Percentiles rank a stretch among this genome's conserved stretches.
Evolutionary conservation across 306 rosid species (phyloP).

Genomic region (Erythrophleum fordii): DNA sequence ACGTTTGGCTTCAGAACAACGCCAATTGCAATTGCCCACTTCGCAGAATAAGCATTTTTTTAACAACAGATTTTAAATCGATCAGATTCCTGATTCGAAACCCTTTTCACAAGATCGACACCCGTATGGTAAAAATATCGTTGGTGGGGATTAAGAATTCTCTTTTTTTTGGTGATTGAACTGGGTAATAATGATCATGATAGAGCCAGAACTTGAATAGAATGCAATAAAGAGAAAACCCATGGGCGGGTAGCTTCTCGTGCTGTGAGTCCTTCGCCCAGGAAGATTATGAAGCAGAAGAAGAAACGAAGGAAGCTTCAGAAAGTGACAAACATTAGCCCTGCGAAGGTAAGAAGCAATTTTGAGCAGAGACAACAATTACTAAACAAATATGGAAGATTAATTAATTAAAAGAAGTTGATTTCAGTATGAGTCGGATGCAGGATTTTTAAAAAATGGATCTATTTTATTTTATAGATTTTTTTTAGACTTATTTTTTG

Average conservation of each 20-base stretch:
- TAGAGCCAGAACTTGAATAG: constrained; percentile 39
- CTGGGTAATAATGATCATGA: constrained; percentile 44
- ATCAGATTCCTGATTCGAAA: constrained; percentile 51
- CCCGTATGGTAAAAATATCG: constrained; percentile 32
- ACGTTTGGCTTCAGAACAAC: constrained; percentile 88
- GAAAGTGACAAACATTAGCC: constrained; percentile 75
- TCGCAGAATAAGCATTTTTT: constrained; percentile 77
- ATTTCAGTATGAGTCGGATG: too few relatives aligned
- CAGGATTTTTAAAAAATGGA: too few relatives aligned
- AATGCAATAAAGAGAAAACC: constrained; percentile 40
- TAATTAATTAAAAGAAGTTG: too few relatives aligned
- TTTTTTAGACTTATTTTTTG: too few relatives aligned
- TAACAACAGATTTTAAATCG: constrained; percentile 46
- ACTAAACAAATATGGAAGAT: too few relatives aligned
- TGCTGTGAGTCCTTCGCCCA: constrained; percentile 51
- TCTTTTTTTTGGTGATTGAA: constrained; percentile 85
- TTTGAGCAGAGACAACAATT: too few relatives aligned
- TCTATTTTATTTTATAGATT: too few relatives aligned
- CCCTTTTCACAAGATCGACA: constrained; percentile 49
- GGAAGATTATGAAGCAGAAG: constrained; percentile 50
- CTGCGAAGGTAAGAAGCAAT: too few relatives aligned
- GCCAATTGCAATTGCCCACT: constrained; percentile 99
- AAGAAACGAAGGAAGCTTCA: constrained; percentile 59
- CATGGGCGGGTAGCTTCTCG: constrained; percentile 39
- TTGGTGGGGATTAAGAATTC: constrained; percentile 58